phyloP scores from a whole-genome alignment of 2,329 filamentous ascomycete genomes.

The Onygenales sp. region DNA sequence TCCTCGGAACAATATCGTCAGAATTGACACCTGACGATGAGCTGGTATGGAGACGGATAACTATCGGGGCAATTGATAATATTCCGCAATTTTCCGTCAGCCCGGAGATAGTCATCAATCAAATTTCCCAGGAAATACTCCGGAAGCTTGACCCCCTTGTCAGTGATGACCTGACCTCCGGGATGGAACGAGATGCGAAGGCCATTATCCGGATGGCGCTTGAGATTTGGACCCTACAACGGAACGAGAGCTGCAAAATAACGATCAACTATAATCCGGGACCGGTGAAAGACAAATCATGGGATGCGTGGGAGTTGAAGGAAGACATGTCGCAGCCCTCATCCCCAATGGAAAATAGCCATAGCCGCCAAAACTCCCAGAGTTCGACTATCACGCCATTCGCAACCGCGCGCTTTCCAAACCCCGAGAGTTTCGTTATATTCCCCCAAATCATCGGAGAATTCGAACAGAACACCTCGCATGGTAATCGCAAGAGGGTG shows the following conservation, averaged over 20 bases:
- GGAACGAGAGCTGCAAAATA: constrained; percentile 1
- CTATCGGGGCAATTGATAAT: constrained; percentile 2
- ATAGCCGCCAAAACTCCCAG: not conserved
- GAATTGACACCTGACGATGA: not conserved
- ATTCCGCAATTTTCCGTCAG: not conserved
- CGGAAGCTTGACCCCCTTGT: constrained; percentile 1
- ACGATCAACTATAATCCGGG: constrained; percentile 1
- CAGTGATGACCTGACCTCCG: not conserved
- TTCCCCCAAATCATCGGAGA: constrained; percentile 5
- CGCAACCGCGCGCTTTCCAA: not conserved
- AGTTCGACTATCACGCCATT: not conserved
- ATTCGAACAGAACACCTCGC: not conserved
- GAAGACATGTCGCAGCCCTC: not conserved
- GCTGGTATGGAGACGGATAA: constrained; percentile 5
- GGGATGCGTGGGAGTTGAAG: not conserved
- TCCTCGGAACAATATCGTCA: constrained; percentile 1
- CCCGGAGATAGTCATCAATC: not conserved
- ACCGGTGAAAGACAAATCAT: not conserved
- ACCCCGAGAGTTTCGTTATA: constrained; percentile 2
- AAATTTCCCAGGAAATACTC: not conserved
- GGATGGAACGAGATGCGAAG: not conserved
- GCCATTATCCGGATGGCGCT: constrained; percentile 1
- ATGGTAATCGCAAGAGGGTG: not conserved
- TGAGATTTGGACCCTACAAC: not conserved
- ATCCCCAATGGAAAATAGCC: not conserved